phyloP scores from a whole-genome alignment of 2,329 filamentous ascomycete species.

The Claviceps sorghi region DNA sequence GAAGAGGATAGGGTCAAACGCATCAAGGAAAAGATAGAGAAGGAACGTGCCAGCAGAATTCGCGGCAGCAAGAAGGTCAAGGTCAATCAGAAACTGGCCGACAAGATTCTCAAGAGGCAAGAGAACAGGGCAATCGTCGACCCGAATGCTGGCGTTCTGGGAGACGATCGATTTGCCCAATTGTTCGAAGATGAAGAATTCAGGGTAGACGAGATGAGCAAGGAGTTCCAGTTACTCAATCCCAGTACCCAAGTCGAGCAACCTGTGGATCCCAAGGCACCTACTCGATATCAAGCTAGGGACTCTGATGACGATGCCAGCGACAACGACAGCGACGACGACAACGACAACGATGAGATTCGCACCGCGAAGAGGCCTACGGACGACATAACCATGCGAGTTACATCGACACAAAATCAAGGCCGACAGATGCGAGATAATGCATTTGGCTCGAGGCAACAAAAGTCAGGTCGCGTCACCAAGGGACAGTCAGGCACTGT shows the following conservation, averaged over 20 bases:
- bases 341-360: conserved; percentile 14
- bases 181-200: conserved; percentile 92
- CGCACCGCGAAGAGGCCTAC: conserved; percentile 12
- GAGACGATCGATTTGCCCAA: conserved; percentile 72
- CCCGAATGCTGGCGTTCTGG: conserved; percentile 51
- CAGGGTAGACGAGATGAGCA: conserved; percentile 73
- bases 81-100: conserved; percentile 73
- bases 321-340: conserved; percentile 28
- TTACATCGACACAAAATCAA: conserved; percentile 53
- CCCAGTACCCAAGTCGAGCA: conserved; percentile 53
- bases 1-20: conserved; percentile 85
- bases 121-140: conserved; percentile 45
- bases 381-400: conserved; percentile 44
- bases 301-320: conserved; percentile 31
- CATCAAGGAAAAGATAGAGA: conserved; percentile 89
- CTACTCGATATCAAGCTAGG: conserved; percentile 22
- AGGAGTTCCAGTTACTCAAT: conserved; percentile 79
- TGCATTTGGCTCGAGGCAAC: conserved; percentile 40
- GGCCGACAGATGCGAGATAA: conserved; percentile 40
- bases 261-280: conserved; percentile 20
- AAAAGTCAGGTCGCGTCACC: conserved; percentile 31
- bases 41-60: conserved; percentile 89
- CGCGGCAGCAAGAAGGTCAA: conserved; percentile 94
- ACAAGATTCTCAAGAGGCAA: conserved; percentile 55
- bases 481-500: conserved; percentile 33